Percentiles rank a stretch among this genome's conserved stretches.
phyloP scores from a whole-genome alignment of 352 stramenopile species.

The Phytophthora nicotianae region DNA sequence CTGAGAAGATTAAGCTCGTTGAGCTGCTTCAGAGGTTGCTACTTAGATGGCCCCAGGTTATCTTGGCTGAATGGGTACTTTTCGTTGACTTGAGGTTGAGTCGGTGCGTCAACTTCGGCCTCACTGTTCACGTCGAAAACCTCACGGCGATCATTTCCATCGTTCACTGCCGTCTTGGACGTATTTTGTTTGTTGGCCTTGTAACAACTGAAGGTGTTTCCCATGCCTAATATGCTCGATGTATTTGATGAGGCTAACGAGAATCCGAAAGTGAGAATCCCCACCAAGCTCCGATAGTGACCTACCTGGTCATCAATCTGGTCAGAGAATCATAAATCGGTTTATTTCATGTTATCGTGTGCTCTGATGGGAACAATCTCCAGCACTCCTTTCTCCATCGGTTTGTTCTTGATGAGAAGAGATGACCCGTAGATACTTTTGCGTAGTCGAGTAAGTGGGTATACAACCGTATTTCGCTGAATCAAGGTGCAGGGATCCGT shows the following conservation, averaged over 20 bases:
- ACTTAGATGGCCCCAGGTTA: neutral
- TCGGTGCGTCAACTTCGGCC: neutral
- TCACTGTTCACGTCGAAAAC: conserved; percentile 4
- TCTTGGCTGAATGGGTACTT: neutral
- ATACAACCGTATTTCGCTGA: conserved; percentile 61
- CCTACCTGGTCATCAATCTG: neutral
- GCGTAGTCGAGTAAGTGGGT: conserved; percentile 64
- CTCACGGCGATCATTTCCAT: neutral
- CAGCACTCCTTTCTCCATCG: conserved; percentile 69
- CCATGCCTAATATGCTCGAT: conserved; percentile 10
- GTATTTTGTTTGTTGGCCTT: conserved; percentile 13
- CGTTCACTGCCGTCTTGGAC: conserved; percentile 1
- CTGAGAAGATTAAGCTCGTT: no score
- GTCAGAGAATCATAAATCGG: neutral
- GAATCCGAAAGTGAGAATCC: conserved; percentile 14
- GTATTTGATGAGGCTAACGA: neutral
- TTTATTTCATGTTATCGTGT: conserved; percentile 15
- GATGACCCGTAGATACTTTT: conserved; percentile 76
- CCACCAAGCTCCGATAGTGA: neutral
- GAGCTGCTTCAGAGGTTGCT: neutral
- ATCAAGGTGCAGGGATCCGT: conserved; percentile 80
- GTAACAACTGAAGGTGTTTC: conserved; percentile 24
- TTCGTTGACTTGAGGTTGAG: conserved; percentile 3
- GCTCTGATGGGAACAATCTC: conserved; percentile 40
- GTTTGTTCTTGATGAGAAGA: conserved; percentile 83